Conservation (phyloP, 2,329 filamentous ascomycete species). For the Scytalidium lignicola region DNA sequence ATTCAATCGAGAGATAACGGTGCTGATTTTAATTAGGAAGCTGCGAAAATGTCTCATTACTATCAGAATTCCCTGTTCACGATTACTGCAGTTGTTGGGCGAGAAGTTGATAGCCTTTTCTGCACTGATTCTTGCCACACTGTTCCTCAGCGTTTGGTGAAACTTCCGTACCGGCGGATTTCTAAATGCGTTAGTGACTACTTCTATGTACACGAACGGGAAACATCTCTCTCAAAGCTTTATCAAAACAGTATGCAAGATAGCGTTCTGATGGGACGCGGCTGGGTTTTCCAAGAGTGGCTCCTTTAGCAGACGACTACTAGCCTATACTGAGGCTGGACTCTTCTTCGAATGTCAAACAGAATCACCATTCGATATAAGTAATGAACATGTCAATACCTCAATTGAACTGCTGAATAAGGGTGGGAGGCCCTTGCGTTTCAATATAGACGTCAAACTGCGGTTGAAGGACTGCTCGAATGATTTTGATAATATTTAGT, state of each 20-base stretch:
- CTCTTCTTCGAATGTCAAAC: conserved; percentile 5
- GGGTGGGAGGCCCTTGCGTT: neutral
- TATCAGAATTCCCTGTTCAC: conserved; percentile 6
- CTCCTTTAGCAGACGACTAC: conserved; percentile 3
- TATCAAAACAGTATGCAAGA: conserved; percentile 1
- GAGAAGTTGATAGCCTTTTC: neutral
- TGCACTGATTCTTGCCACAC: neutral
- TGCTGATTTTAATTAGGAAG: conserved; percentile 5
- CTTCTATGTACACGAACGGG: conserved; percentile 3
- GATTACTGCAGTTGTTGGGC: neutral
- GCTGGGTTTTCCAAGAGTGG: conserved; percentile 8
- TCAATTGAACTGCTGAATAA: neutral
- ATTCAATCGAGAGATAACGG: conserved; percentile 6
- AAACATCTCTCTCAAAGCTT: neutral
- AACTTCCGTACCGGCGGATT: conserved; percentile 4
- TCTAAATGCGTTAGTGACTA: neutral
- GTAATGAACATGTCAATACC: too few species aligned
- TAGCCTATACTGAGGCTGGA: conserved; percentile 5
- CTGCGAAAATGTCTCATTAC: conserved; percentile 7
- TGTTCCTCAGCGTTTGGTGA: conserved; percentile 1
- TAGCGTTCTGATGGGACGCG: conserved; percentile 3
- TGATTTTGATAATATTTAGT: conserved; percentile 3
- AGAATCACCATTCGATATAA: neutral
- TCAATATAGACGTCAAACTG: conserved; percentile 1
- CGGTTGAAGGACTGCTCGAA: conserved; percentile 2